phyloP scores from a whole-genome alignment of 108 stramenopile species.

The Thalassiosira profunda region DNA sequence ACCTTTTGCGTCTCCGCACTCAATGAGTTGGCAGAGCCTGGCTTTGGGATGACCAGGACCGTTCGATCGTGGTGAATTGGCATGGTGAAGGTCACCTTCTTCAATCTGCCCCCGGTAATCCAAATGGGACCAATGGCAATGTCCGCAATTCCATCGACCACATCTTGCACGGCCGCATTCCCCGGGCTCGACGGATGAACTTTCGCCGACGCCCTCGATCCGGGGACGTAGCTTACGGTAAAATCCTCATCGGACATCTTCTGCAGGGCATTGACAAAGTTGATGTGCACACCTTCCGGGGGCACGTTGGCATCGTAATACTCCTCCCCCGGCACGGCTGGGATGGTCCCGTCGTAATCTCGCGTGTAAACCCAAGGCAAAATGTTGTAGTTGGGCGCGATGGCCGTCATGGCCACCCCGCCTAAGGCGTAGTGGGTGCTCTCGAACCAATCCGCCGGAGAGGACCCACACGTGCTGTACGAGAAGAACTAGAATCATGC shows the following conservation, averaged over 20 bases:
- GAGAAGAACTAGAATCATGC: slow-evolving; percentile 5
- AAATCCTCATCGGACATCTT: slow-evolving; percentile 13
- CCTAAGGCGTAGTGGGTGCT: background rate
- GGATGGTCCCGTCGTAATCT: no score
- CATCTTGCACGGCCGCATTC: slow-evolving; percentile 18
- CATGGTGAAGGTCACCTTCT: slow-evolving; percentile 14
- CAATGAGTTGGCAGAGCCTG: background rate
- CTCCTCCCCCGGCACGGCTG: background rate
- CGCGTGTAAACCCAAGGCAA: background rate
- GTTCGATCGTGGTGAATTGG: slow-evolving; percentile 20
- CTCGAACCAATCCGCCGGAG: no score
- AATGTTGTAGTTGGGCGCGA: background rate
- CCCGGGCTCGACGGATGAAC: background rate
- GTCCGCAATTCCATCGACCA: slow-evolving; percentile 18
- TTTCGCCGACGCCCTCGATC: background rate
- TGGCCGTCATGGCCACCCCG: background rate
- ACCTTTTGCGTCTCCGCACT: slow-evolving; percentile 7
- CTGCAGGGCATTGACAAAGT: slow-evolving; percentile 2
- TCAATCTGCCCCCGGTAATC: slow-evolving; percentile 17
- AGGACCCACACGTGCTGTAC: background rate
- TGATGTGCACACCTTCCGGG: slow-evolving; percentile 5
- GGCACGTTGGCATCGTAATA: slow-evolving; percentile 12
- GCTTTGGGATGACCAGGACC: slow-evolving; percentile 22
- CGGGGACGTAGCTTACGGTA: slow-evolving; percentile 10
- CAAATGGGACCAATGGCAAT: slow-evolving; percentile 26